Base-by-base conservation (phyloP, 2,329 filamentous ascomycete genomes). In the Boeremia exigua region DNA sequence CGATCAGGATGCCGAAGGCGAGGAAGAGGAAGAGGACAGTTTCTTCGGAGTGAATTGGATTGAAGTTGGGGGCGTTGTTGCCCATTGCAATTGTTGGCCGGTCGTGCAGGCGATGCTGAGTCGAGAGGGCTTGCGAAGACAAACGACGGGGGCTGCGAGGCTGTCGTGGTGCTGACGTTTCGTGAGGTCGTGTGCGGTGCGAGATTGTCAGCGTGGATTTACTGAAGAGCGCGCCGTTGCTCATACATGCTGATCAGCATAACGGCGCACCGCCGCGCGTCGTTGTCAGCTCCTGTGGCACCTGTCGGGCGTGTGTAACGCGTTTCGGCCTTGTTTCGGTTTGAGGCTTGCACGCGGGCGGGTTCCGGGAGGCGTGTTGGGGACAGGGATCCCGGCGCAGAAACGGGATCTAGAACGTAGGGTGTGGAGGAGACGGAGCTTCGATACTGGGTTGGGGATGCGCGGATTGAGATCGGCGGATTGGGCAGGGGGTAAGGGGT, bases 21-120 rank as follows among this genome's bases (percentile, higher is more conserved):
- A 68, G 66, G 57, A 68, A 67, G 51, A 71, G 63, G 40, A 66
- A 60, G 25, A 70, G 59, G 15, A 61, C 50, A 6, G 58, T 66
- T 38, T 62, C 49, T 17, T 68, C 58, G 4, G 28, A 39, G 39
- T 19, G 23, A 9, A 14, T 11, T 2, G 12, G 23, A n/a, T 29
- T 10, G 25, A 42, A 30, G 1, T 19, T 6, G 25, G 38, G 37
- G 10, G 38, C 23, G 8, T 15, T 15, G 19, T 39, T 27, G 11
- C 33, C 14, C 15, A 15, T 28, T n/a, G 19, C 12, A 14, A 25
- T 40, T 40, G 23, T 15, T 28, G 38, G 9, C 6, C 14, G n/a
- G 33, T 34, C 14, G 33, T 34, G 33, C 19, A 5, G 19, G 19
- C 2, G 19, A 23, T 23, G 19, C 19, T 23, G 19, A 5, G 5